Base-by-base conservation (phyloP, 2,329 filamentous ascomycete genomes). In the Claviceps sorghi region DNA sequence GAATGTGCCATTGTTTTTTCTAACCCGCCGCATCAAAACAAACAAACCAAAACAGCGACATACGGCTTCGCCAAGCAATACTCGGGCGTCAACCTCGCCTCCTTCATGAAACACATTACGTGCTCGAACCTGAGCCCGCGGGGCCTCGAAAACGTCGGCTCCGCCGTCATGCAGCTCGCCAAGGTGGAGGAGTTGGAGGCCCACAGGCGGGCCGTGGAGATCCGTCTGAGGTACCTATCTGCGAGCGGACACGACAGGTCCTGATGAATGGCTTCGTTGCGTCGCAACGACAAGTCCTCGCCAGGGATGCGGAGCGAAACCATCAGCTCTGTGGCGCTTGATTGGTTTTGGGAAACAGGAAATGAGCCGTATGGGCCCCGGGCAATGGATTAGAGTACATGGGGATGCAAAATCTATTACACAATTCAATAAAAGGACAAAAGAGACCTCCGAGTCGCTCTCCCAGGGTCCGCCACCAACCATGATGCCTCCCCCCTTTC, bases 11-110 rank as follows among this genome's bases (percentile, higher is more conserved):
- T 26, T 3, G 3, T 11, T 9, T 43, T 43, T 17, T 13, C 36
- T n/a, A 29, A 19, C 34, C 11, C 19, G n/a, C 5, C 21, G 10
- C 21, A 26, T 42, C 13, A 29, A 32, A 47, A n/a, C n/a, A 3
- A 26, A 26, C 26, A 3, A 26, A 26, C 5, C 1, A 40, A 40
- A 26, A 2, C 59, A 95, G 89, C 93, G 50, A 98, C 93, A 0
- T 98, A 97, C 64, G 93, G 93, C 42, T 98, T 95, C 63, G 93
- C 93, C 48, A 95, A 95, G 72, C 93, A 98, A 69, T 98, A 98
- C 73, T 96, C 89, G 6, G 93, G 93, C 50, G 93, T 98, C 64
- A 98, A 95, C 68, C 79, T 98, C 6, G 88, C 81, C 34, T 97
- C 91, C 2, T 98, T 96, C 70, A 79, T 95, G 67, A 98, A 98